Conservation (phyloP, 805 yeast species). For the Nakazawaea siamensis region DNA sequence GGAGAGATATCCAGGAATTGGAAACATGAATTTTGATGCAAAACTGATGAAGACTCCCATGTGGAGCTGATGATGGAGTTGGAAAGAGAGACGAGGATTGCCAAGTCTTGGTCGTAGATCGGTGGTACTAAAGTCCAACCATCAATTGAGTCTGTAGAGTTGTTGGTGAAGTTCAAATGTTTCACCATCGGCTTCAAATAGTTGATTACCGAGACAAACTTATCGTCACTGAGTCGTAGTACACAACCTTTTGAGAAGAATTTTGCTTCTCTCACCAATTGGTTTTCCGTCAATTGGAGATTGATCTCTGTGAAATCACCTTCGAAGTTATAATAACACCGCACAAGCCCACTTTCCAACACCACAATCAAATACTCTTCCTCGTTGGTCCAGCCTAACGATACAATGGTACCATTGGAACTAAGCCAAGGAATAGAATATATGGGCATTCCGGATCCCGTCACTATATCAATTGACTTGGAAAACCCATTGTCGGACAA, state of each 20-base stretch:
- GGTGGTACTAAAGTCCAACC: constrained; percentile 15
- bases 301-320: constrained; percentile 56
- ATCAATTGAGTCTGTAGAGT: constrained; percentile 9
- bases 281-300: constrained; percentile 26
- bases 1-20: constrained; percentile 41
- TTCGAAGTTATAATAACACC: constrained; percentile 57
- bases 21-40: constrained; percentile 14
- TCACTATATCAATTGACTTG: constrained; percentile 20
- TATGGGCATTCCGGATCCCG: constrained; percentile 25
- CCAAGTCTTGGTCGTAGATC: constrained; percentile 10
- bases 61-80: background rate
- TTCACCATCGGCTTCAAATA: constrained; percentile 25
- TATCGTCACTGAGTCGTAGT: constrained; percentile 29
- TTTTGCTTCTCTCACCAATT: constrained; percentile 24
- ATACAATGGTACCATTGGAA: constrained; percentile 45
- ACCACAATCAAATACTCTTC: constrained; percentile 51
- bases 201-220: constrained; percentile 31
- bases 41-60: background rate
- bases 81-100: constrained; percentile 8
- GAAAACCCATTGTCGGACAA: constrained; percentile 4
- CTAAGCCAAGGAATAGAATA: constrained; percentile 31
- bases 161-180: constrained; percentile 14
- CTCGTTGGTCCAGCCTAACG: constrained; percentile 38
- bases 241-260: constrained; percentile 38
- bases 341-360: constrained; percentile 38